These are phyloP conservation scores for Trametes villosa DNA, from an alignment of 768 basidiomycete species.

Conservation along the genomic window DNA sequence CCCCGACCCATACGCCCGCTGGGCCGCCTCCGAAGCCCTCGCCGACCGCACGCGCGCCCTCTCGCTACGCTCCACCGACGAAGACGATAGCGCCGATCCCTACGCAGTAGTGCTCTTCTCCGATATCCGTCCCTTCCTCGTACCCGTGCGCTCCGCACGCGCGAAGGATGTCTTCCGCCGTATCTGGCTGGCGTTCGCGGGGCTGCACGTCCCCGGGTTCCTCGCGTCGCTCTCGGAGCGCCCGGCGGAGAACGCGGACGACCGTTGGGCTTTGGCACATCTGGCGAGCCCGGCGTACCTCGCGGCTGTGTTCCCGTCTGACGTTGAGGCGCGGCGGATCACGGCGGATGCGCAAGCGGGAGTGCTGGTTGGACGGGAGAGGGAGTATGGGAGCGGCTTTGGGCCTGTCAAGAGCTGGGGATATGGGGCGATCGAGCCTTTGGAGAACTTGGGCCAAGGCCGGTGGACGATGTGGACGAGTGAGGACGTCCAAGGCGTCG, in stretches of 20 bases:
- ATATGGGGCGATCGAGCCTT: slow-evolving; percentile 52
- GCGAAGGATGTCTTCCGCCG: slow-evolving; percentile 64
- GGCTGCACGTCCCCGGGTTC: slow-evolving; percentile 75
- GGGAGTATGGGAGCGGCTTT: slow-evolving; percentile 61
- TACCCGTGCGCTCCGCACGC: slow-evolving; percentile 43
- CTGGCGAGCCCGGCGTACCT: slow-evolving; percentile 52
- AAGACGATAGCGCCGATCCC: slow-evolving; percentile 61
- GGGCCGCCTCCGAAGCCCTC: slow-evolving; percentile 61
- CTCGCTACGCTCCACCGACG: slow-evolving; percentile 60
- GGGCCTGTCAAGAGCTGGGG: slow-evolving; percentile 74
- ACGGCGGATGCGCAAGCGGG: slow-evolving; percentile 68
- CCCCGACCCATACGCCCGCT: slow-evolving; percentile 67
- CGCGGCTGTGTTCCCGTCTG: slow-evolving; percentile 55
- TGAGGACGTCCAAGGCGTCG: slow-evolving; percentile 55
- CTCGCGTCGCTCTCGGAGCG: slow-evolving; percentile 41
- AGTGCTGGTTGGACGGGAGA: slow-evolving; percentile 66
- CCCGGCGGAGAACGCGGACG: slow-evolving; percentile 55
- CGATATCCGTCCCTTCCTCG: slow-evolving; percentile 66
- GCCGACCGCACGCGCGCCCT: slow-evolving; percentile 49
- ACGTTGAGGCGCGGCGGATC: slow-evolving; percentile 35
- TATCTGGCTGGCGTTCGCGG: slow-evolving; percentile 71
- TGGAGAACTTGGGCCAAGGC: slow-evolving; percentile 52
- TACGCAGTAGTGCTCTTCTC: slow-evolving; percentile 74
- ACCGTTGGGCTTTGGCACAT: slow-evolving; percentile 63
- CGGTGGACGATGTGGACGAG: slow-evolving; percentile 47